phyloP scores from a whole-genome alignment of 208 protist species.

The Acanthamoeba healyi region DNA sequence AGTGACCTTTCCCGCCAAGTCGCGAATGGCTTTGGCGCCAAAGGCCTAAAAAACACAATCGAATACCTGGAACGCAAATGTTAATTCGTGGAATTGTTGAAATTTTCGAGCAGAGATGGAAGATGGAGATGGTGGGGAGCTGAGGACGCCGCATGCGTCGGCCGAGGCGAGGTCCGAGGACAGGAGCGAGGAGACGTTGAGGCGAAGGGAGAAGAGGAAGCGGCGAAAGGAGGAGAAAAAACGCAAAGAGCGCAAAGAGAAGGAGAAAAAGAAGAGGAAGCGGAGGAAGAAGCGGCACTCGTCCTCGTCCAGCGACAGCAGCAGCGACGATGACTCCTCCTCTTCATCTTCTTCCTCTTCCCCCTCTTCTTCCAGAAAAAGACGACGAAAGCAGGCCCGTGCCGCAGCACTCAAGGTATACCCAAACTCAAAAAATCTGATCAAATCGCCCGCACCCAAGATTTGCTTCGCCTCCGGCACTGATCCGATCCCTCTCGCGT shows the following conservation, averaged over 20 bases:
- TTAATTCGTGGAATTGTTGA: neutral
- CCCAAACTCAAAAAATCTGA: too few species aligned
- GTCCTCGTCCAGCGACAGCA: neutral
- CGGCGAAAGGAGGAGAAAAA: neutral
- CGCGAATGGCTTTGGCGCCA: neutral
- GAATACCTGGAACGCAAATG: too few species aligned
- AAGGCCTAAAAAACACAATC: too few species aligned
- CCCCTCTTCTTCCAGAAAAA: neutral
- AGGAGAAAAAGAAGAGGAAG: neutral
- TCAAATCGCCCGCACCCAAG: too few species aligned
- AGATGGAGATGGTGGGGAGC: too few species aligned
- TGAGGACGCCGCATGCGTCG: too few species aligned
- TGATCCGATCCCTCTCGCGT: too few species aligned
- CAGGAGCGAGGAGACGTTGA: neutral
- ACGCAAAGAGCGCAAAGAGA: neutral
- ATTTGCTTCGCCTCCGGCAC: too few species aligned
- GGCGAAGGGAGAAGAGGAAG: slow-evolving; percentile 1
- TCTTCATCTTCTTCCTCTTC: slow-evolving; percentile 3
- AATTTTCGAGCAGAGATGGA: neutral
- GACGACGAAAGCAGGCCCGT: neutral
- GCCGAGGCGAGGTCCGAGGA: too few species aligned
- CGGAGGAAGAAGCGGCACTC: neutral
- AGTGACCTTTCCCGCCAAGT: neutral
- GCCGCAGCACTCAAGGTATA: neutral
- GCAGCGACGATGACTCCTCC: neutral